phyloP scores from a whole-genome alignment of 2,329 filamentous ascomycete species.

The Xylariales sp. region DNA sequence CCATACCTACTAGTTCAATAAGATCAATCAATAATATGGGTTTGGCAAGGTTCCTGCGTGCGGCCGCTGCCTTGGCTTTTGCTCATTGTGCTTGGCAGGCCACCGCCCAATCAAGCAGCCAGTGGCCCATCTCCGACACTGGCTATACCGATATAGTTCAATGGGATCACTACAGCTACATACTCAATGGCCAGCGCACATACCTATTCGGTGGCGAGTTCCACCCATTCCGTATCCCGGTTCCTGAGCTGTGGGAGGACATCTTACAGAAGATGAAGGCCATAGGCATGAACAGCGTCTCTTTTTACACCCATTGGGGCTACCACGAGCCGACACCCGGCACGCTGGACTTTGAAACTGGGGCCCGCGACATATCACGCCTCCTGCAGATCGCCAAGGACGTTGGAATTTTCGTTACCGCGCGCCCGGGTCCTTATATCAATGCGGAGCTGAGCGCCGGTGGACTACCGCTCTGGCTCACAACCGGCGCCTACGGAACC shows the following conservation, averaged over 20 bases:
- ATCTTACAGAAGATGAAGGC: conserved; percentile 79
- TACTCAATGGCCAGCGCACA: conserved; percentile 64
- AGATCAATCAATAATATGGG: too few relatives aligned
- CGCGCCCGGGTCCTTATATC: conserved; percentile 67
- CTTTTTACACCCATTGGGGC: conserved; percentile 75
- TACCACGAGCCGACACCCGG: conserved; percentile 69
- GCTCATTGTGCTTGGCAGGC: too few relatives aligned
- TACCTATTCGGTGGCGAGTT: conserved; percentile 72
- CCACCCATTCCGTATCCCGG: conserved; percentile 57
- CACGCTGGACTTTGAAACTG: conserved; percentile 10
- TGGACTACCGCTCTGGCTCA: conserved; percentile 73
- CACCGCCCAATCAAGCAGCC: too few relatives aligned
- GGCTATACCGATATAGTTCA: conserved; percentile 39
- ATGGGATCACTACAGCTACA: conserved; percentile 69
- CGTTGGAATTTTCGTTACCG: conserved; percentile 72
- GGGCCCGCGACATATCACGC: neutral
- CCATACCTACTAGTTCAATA: too few relatives aligned
- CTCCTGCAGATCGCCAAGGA: conserved; percentile 68
- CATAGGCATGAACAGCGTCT: conserved; percentile 72
- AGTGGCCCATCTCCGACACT: neutral
- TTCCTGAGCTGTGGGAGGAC: conserved; percentile 53
- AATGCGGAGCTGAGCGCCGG: conserved; percentile 73
- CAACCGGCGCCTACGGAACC: conserved; percentile 53
- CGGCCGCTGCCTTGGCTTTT: too few relatives aligned
- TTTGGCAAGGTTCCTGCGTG: too few relatives aligned